Base-by-base conservation (phyloP, 129 eudicot species). In the sunflower (Helianthus annuus) region DNA sequence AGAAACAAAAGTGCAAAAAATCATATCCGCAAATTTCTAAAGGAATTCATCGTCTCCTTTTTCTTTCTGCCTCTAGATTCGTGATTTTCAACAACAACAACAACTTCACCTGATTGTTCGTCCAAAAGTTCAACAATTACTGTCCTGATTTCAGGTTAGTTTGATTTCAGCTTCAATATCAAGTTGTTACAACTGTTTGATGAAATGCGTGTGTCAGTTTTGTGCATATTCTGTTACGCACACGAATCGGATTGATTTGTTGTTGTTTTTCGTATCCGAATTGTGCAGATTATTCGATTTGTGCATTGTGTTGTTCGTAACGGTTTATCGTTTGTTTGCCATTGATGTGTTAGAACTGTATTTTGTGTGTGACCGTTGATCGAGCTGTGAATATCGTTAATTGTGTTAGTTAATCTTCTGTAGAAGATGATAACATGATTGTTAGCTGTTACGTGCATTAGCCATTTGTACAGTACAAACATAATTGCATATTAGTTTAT, bases 81-180 rank as follows among this genome's bases (percentile, higher is more conserved):
- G 55, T 51, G 81, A 67, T 39, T 51, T 55, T 39, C 48, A 66
- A 16, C n/a, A 34, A 55, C 48, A 66, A 16, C n/a, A 34, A 55
- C 27, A 66, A 76, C 73, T 44, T 68, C 74, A 67, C 59, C 73
- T 4, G 49, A 68, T 58, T 58, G 7, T 36, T 68, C 80, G 74
- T 54, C 76, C 64, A 63, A 46, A 51, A 58, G 9, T 12, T 48
- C 70, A 6, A 46, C 48, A 27, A 27, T 49, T 49, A 4, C 75
- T 12, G 67, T 75, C 66, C 45, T 38, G 67, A 45, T 57, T 34
- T 13, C 76, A 77, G 81, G 76, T 77, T 70, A 24, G 71, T 62
- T 45, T 45, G 39, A 63, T 73, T 63, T 40, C 55, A 32, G 22
- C 46, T 65, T 54, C 44, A 29, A 4, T 66, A 42, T 57, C 17